phyloP scores from a whole-genome alignment of 2,329 filamentous ascomycete species.

The Penicillium sp. region DNA sequence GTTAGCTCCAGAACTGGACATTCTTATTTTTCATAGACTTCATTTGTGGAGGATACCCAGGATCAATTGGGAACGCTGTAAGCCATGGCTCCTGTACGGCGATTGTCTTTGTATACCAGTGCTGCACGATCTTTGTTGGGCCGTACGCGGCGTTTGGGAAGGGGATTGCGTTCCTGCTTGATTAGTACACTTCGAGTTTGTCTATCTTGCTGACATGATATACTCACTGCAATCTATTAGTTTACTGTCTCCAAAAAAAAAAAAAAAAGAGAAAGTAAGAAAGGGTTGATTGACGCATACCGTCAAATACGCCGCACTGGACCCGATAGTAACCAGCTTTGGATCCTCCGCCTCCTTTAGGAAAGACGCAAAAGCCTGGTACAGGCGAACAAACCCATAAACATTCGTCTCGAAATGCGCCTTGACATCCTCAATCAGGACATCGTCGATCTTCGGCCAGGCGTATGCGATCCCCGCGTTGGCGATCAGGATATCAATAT shows the following conservation, averaged over 20 bases:
- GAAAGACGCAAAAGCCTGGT: slow-evolving; percentile 19
- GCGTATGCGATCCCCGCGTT: slow-evolving; percentile 53
- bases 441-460: slow-evolving; percentile 24
- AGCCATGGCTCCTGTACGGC: slow-evolving; percentile 17
- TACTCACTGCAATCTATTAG: neutral
- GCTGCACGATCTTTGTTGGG: slow-evolving; percentile 20
- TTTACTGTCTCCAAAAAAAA: neutral
- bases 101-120: slow-evolving; percentile 22
- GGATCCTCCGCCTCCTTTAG: slow-evolving; percentile 19
- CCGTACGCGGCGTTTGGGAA: slow-evolving; percentile 20
- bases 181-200: too few species aligned
- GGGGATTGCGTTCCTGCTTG: slow-evolving; percentile 13
- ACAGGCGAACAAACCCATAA: slow-evolving; percentile 34
- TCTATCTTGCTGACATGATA: too few species aligned
- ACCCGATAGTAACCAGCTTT: slow-evolving; percentile 23
- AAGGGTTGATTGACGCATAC: neutral
- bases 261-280: neutral
- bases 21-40: neutral
- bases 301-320: slow-evolving; percentile 14
- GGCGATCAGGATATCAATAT: slow-evolving; percentile 58
- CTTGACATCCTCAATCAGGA: slow-evolving; percentile 24
- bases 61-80: slow-evolving; percentile 25
- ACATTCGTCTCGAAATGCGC: slow-evolving; percentile 40
- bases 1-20: neutral
- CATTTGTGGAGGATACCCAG: slow-evolving; percentile 5